phyloP scores from a whole-genome alignment of 2,329 filamentous ascomycete genomes.

The Fusarium redolens region DNA sequence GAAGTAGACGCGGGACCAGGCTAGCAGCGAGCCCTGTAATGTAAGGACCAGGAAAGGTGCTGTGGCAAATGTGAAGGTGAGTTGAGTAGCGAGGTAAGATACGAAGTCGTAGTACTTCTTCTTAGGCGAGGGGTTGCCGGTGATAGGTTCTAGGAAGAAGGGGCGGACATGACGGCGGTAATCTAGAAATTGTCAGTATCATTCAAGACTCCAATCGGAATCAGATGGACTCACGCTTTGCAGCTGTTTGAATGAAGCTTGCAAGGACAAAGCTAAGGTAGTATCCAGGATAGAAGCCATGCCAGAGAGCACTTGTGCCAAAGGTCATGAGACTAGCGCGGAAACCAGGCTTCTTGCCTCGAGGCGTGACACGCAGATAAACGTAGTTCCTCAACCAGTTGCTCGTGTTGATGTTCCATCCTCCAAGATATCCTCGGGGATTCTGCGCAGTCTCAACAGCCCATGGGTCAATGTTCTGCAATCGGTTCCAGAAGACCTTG shows the following conservation, averaged over 20 bases:
- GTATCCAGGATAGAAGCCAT: conserved; percentile 97
- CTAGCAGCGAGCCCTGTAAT: conserved; percentile 74
- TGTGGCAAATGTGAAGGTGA: conserved; percentile 84
- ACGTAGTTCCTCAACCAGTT: conserved; percentile 96
- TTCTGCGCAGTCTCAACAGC: conserved; percentile 92
- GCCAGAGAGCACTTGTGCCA: conserved; percentile 94
- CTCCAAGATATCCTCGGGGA: conserved; percentile 87
- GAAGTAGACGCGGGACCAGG: conserved; percentile 91
- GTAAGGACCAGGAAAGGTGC: conserved; percentile 87
- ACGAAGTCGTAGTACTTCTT: conserved; percentile 90
- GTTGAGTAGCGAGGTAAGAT: conserved; percentile 80
- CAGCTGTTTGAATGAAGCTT: conserved; percentile 90
- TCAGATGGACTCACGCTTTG: conserved; percentile 79
- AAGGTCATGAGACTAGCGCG: conserved; percentile 94
- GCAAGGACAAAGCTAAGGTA: conserved; percentile 91
- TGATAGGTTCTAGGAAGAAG: conserved; percentile 87
- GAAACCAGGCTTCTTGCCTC: conserved; percentile 96
- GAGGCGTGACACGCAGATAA: conserved; percentile 93
- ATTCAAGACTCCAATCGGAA: not conserved
- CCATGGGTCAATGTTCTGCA: conserved; percentile 90
- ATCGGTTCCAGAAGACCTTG: conserved; percentile 85
- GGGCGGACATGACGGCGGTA: conserved; percentile 90
- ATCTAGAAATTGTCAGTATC: conserved; percentile 63
- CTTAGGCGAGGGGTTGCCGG: conserved; percentile 71
- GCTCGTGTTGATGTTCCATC: conserved; percentile 99